Conservation (phyloP, 139 green algal species). For the Dunaliella sp. region DNA sequence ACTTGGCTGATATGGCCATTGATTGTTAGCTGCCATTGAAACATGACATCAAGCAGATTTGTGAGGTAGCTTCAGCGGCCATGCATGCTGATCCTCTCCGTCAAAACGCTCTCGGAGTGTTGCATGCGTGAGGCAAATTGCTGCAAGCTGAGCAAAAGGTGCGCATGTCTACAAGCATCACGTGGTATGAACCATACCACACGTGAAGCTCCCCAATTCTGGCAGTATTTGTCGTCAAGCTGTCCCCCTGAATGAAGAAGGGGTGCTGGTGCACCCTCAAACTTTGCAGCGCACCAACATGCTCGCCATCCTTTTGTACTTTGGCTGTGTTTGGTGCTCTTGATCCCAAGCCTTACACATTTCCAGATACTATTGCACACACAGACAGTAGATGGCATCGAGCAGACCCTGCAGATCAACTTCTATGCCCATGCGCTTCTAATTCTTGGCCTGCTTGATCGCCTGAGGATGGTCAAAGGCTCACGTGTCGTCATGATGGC, state of each 20-base stretch:
- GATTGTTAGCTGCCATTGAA: no score
- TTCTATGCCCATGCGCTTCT: slow-evolving; percentile 22
- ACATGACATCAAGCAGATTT: neutral
- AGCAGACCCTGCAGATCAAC: slow-evolving; percentile 24
- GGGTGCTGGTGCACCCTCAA: no score
- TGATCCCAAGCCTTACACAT: neutral
- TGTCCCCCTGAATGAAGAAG: neutral
- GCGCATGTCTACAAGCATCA: no score
- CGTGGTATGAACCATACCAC: no score
- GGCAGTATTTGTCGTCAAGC: neutral
- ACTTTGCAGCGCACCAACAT: no score
- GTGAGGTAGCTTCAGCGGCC: neutral
- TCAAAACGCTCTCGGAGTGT: neutral
- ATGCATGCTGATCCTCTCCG: neutral
- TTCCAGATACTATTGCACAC: neutral
- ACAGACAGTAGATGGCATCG: slow-evolving; percentile 18
- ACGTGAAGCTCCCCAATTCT: neutral
- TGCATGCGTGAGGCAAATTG: neutral
- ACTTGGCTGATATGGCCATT: no score
- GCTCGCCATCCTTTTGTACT: no score
- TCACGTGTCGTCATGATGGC: neutral
- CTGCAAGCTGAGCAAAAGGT: no score
- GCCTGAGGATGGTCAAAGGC: neutral
- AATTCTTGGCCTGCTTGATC: slow-evolving; percentile 11
- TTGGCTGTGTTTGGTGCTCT: neutral